Base-by-base conservation (phyloP, 805 yeast genomes). In the Candida insectorum region DNA sequence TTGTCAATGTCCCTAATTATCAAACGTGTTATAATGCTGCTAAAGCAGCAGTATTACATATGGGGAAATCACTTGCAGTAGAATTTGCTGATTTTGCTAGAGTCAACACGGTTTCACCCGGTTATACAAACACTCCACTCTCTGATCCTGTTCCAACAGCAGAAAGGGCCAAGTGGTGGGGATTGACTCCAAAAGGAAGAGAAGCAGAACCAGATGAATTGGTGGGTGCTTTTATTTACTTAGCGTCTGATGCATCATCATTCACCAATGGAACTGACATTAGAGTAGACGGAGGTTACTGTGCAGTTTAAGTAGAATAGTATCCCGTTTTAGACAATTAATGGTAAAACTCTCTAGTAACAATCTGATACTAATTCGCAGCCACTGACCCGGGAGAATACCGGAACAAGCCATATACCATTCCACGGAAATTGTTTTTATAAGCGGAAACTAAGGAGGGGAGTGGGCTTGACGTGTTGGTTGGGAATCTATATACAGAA, bases 251-350 rank as follows among this genome's bases (percentile, higher is more conserved):
- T 39, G 71, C 71, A n/a, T 56, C 65, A 13, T 57, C 65, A 8
- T 65, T 53, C 46, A 60, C 69, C 30, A 61, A 69, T 13, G 71
- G 71, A 28, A 57, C 71, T 40, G 74, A 69, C 41, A 55, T 66
- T 27, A 39, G 56, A 32, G 68, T 65, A 16, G 71, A 65, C 43
- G 71, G 71, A 33, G 78, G 77, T 18, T 69, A 65, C 52, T 43
- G 57, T 33, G n/a, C n/a, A n/a, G n/a, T n/a, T n/a, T n/a, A n/a
- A n/a, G n/a, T n/a, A n/a, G n/a, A n/a, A n/a, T n/a, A n/a, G n/a
- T n/a, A n/a, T n/a, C n/a, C n/a, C n/a, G n/a, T n/a, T n/a, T n/a
- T n/a, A n/a, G n/a, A n/a, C n/a, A n/a, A n/a, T n/a, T n/a, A n/a
- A n/a, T n/a, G n/a, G n/a, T n/a, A n/a, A n/a, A n/a, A n/a, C n/a